Evolutionary conservation across 176 grass and related monocot genomes (phyloP).

Genomic region (Juncus effusus): DNA sequence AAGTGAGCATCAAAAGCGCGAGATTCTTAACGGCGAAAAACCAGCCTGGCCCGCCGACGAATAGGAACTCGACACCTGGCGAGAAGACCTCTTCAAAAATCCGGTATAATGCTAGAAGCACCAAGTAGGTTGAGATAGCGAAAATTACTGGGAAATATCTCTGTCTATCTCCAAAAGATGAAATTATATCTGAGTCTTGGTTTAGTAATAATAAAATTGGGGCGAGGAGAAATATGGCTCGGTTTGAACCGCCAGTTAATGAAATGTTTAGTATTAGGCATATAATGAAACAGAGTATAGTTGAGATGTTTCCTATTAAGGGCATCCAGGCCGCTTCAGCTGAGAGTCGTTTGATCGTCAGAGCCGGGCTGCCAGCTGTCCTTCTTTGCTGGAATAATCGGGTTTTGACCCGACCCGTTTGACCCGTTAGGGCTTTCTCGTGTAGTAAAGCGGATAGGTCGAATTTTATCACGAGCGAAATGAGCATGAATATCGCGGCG

Average conservation of each 20-base stretch:
- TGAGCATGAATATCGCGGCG: constrained; percentile 98
- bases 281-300: constrained; percentile 77
- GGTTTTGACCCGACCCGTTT: constrained; percentile 49
- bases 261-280: constrained; percentile 81
- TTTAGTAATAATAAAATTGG: constrained; percentile 92
- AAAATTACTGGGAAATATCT: constrained; percentile 86
- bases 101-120: constrained; percentile 70
- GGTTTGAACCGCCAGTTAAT: constrained; percentile 86
- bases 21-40: constrained; percentile 80
- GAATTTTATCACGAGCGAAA: constrained; percentile 89
- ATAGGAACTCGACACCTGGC: constrained; percentile 36
- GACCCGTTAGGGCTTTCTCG: constrained; percentile 54
- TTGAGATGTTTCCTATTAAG: constrained; percentile 83
- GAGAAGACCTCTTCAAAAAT: constrained; percentile 76
- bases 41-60: constrained; percentile 78
- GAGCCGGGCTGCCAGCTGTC: constrained; percentile 59
- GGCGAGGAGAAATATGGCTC: constrained; percentile 89
- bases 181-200: constrained; percentile 92
- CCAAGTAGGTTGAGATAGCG: constrained; percentile 69
- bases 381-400: constrained; percentile 85
- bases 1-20: constrained; percentile 71
- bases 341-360: constrained; percentile 94
- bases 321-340: constrained; percentile 99
- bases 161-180: constrained; percentile 90
- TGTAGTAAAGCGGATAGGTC: constrained; percentile 74